Conservation (phyloP, 208 protist species). For the Sergeia podlipaevii region DNA sequence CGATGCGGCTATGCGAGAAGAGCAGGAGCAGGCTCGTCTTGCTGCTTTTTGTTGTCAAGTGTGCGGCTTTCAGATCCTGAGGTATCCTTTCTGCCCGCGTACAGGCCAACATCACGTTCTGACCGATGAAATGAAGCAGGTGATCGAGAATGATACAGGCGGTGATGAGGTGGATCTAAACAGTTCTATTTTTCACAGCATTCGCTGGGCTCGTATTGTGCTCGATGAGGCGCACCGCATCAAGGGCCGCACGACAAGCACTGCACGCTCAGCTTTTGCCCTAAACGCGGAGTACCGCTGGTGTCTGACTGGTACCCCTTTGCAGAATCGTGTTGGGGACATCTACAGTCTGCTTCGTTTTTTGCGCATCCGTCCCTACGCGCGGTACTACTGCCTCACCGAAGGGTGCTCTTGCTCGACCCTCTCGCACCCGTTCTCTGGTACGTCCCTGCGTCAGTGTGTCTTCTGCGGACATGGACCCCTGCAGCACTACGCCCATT, state of each 20-base stretch:
- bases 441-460: constrained; percentile 66
- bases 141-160: constrained; percentile 79
- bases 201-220: constrained; percentile 87
- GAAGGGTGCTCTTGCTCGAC: constrained; percentile 89
- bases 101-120: constrained; percentile 82
- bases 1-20: constrained; percentile 15
- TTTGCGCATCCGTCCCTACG: constrained; percentile 76
- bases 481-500: constrained; percentile 92
- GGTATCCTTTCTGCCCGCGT: constrained; percentile 85
- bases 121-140: constrained; percentile 41
- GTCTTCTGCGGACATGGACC: constrained; percentile 90
- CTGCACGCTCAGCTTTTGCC: constrained; percentile 81
- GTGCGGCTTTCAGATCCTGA: constrained; percentile 74
- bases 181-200: constrained; percentile 73
- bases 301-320: constrained; percentile 94
- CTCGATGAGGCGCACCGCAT: constrained; percentile 94
- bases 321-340: constrained; percentile 97
- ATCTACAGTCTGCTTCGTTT: constrained; percentile 96
- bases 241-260: constrained; percentile 87
- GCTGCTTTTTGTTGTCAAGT: constrained; percentile 49
- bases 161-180: constrained; percentile 65
- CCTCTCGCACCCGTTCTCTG: constrained; percentile 86
- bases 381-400: constrained; percentile 86
- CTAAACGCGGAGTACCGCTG: constrained; percentile 77
- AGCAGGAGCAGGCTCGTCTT: constrained; percentile 17